phyloP scores from a whole-genome alignment of 1,284 basidiomycete species.

The Rhizoctonia solani region DNA sequence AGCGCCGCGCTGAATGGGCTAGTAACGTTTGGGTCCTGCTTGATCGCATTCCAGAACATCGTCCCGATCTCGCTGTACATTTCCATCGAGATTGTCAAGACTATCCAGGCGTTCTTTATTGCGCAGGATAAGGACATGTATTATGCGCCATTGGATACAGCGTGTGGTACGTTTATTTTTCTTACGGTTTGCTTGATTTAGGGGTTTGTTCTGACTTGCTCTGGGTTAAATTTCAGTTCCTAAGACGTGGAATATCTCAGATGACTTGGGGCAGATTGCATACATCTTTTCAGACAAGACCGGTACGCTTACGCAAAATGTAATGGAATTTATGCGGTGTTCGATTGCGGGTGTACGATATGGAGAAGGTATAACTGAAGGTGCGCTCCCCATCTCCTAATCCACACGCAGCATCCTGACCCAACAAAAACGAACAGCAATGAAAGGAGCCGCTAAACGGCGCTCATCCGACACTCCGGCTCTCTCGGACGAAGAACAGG shows the following conservation, averaged over 20 bases:
- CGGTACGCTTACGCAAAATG: conserved; percentile 91
- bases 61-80: conserved; percentile 97
- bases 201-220: too few relatives aligned
- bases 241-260: conserved; percentile 98
- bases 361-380: conserved; percentile 94
- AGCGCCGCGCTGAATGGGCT: conserved; percentile 76
- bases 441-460: conserved; percentile 86
- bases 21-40: conserved; percentile 81
- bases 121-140: conserved; percentile 98
- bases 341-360: conserved; percentile 84
- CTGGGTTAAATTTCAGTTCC: conserved; percentile 59
- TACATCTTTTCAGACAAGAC: conserved; percentile 99
- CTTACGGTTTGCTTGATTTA: neutral
- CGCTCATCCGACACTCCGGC: conserved; percentile 51
- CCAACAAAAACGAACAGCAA: too few relatives aligned
- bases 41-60: conserved; percentile 97
- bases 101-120: conserved; percentile 96
- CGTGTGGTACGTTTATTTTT: conserved; percentile 54
- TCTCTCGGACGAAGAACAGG: conserved; percentile 70
- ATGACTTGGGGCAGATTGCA: conserved; percentile 97
- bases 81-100: conserved; percentile 97
- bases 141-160: conserved; percentile 82
- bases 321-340: conserved; percentile 99
- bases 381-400: too few relatives aligned
- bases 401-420: too few relatives aligned